Conservation (phyloP, 345 rosid species). For the Adansonia digitata region DNA sequence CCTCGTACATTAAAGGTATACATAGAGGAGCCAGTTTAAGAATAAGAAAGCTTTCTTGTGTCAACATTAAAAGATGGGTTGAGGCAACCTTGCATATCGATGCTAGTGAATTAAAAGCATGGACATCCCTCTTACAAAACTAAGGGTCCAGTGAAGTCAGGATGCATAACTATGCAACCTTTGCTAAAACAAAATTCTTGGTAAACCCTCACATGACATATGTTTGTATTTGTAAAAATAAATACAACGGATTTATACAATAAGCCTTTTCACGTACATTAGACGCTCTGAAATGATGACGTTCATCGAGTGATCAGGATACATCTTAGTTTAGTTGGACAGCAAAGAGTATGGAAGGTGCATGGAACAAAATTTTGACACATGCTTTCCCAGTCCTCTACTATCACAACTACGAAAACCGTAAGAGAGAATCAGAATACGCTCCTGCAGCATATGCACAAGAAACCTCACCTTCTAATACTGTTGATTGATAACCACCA, state of each 20-base stretch:
- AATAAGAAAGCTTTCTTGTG: not conserved
- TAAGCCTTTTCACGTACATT: not conserved
- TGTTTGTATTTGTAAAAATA: not conserved
- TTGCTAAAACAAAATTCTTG: not conserved
- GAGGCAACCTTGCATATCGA: not conserved
- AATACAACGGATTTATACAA: not conserved
- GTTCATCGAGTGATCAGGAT: not conserved
- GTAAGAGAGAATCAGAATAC: not conserved
- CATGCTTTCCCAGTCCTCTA: not conserved
- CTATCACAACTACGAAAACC: not conserved
- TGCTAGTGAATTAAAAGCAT: not conserved
- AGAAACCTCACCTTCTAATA: constrained; percentile 47
- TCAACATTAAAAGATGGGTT: not conserved
- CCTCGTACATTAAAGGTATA: not conserved
- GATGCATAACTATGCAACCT: not conserved
- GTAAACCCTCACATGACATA: not conserved
- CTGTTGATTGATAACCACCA: constrained; percentile 39
- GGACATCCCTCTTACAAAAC: not conserved
- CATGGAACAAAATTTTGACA: not conserved
- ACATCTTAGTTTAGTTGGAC: not conserved
- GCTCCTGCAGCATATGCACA: not conserved
- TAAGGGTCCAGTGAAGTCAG: not conserved
- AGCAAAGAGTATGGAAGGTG: not conserved
- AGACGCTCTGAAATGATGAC: not conserved
- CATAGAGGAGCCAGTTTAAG: not conserved